Evolutionary conservation across 2,329 filamentous ascomycete genomes (phyloP).

Genomic region (Sordariomycetes sp.): DNA sequence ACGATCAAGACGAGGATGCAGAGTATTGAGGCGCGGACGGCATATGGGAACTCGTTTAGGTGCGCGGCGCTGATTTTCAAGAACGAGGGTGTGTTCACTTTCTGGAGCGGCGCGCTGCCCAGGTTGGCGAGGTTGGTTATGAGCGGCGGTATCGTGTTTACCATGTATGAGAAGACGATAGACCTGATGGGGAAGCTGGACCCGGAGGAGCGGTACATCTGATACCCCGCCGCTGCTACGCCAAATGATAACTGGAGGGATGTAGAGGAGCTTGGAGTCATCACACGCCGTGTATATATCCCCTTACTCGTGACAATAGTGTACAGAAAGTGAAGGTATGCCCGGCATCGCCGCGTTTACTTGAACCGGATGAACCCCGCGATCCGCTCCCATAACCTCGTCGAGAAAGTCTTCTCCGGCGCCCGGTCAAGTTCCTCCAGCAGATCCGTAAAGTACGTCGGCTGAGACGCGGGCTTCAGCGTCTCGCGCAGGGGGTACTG

Average conservation of each 20-base stretch:
- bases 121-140: slow-evolving; percentile 72
- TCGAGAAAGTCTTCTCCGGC: slow-evolving; percentile 40
- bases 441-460: slow-evolving; percentile 49
- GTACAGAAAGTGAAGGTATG: slow-evolving; percentile 5
- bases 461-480: slow-evolving; percentile 46
- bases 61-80: slow-evolving; percentile 76
- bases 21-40: slow-evolving; percentile 67
- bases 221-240: slow-evolving; percentile 9
- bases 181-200: slow-evolving; percentile 71
- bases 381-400: slow-evolving; percentile 37
- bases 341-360: slow-evolving; percentile 17
- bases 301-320: slow-evolving; percentile 8
- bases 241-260: not conserved
- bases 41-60: slow-evolving; percentile 78
- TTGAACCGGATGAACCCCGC: slow-evolving; percentile 46
- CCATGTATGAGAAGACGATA: slow-evolving; percentile 97
- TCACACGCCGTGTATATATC: slow-evolving; percentile 7
- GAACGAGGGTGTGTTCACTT: slow-evolving; percentile 77
- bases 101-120: slow-evolving; percentile 90
- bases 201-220: slow-evolving; percentile 75
- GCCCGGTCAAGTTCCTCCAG: slow-evolving; percentile 49
- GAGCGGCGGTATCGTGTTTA: slow-evolving; percentile 95
- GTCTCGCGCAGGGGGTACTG: slow-evolving; percentile 19
- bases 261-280: not conserved
- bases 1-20: slow-evolving; percentile 98